Percentiles rank a stretch among this genome's conserved stretches.
These are phyloP conservation scores for Aquanectria penicillioides DNA, from an alignment of 2,329 filamentous ascomycete species.

Conservation along the genomic window DNA sequence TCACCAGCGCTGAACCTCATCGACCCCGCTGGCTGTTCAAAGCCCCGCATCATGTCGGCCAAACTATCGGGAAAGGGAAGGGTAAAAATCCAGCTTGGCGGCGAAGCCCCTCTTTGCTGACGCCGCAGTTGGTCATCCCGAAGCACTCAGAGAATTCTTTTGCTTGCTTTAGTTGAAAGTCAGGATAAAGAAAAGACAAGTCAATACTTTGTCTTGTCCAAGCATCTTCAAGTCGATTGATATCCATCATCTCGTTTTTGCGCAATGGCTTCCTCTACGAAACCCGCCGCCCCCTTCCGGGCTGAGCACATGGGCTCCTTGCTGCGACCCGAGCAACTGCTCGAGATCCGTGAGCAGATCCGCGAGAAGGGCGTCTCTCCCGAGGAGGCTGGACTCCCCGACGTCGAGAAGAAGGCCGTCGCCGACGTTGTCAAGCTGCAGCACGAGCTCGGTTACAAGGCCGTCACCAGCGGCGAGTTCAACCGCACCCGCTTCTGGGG, in stretches of 20 bases:
- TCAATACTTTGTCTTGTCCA: not conserved
- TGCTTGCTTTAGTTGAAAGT: too few relatives aligned
- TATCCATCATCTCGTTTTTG: too few relatives aligned
- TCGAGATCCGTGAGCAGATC: slow-evolving; percentile 44
- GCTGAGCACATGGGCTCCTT: slow-evolving; percentile 82
- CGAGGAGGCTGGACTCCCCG: slow-evolving; percentile 64
- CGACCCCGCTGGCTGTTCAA: slow-evolving; percentile 7
- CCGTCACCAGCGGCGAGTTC: slow-evolving; percentile 78
- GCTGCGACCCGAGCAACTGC: slow-evolving; percentile 67
- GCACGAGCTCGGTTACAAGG: slow-evolving; percentile 71
- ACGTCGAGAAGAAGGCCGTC: slow-evolving; percentile 66
- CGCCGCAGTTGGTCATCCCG: too few relatives aligned
- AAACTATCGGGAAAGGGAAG: too few relatives aligned
- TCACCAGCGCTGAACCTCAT: not conserved
- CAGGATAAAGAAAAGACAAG: too few relatives aligned
- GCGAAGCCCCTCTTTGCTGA: slow-evolving; percentile 13
- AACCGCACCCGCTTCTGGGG: slow-evolving; percentile 59
- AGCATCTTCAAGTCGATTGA: not conserved
- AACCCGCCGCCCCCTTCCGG: slow-evolving; percentile 66
- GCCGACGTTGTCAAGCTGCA: slow-evolving; percentile 73
- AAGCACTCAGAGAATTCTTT: too few relatives aligned
- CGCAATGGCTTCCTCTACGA: slow-evolving; percentile 26
- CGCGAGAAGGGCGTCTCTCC: slow-evolving; percentile 52
- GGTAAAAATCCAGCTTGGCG: slow-evolving; percentile 7
- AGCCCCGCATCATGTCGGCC: slow-evolving; percentile 17